Evolutionary conservation across 441 rosid genomes (phyloP), one percentile per base, ranked within the genome.

Genomic region (Gossypium aridum): DNA sequence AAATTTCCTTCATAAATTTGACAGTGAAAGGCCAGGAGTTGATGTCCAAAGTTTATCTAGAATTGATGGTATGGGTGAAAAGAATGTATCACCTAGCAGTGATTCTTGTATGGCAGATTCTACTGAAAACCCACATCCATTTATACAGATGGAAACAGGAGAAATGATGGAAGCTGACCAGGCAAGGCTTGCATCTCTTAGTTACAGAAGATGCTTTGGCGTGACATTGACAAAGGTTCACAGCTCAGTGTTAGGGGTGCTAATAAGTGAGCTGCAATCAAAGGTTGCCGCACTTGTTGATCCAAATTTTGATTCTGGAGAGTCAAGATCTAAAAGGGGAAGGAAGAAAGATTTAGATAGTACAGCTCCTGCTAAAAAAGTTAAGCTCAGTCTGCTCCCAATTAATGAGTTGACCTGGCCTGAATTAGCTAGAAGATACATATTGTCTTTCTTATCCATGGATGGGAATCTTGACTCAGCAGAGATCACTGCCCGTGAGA

Each of bases 361-460:
- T 78, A 82, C 85, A 14, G 83, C 78, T 78, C 84, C 86, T 77
- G 75, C 81, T 54, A 92, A 90, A 86, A 85, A 85, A 80, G 85
- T 79, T 78, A 93, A 89, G 83, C 86, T 92, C 80, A 82, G 77
- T 79, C 80, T 86, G 89, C 96, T 94, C 71, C 98, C 99, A 74
- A 75, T 96, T 69, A 96, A 96, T 82, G 97, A 89, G 76, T 73
- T 96, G 74, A 96, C 96, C 62, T 96, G 98, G 99, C 99, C 97
- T 31, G 99, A 93, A 77, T 81, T 96, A 85, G 96, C 95, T 83
- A 88, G 98, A 76, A 84, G 99, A 76, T 96, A 91, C 72, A 54
- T 90, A 68, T 86, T 93, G 87, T 88, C 98, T 76, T 81, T 92
- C 81, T 77, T 88, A 79, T 80, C 96, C 77, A 88, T 96, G 98